Evolutionary conservation across 352 stramenopile genomes (phyloP), one percentile per base, ranked within the genome.

Genomic region (Phytophthora kernoviae): DNA sequence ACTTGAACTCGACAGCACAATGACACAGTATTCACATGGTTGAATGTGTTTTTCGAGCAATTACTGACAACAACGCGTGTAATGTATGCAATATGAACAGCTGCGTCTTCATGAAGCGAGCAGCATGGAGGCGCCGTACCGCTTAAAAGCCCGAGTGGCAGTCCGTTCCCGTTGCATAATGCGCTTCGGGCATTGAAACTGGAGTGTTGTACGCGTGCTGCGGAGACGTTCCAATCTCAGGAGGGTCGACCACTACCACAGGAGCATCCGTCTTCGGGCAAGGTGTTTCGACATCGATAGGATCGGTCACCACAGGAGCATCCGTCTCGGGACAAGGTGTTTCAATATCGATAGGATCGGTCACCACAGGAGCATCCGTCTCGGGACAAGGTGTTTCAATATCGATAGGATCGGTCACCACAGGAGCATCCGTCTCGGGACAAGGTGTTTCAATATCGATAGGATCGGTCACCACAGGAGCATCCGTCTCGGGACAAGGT

Each of bases 121-220:
- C 24, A 30, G 24, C n/a, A n/a, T n/a, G n/a, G n/a, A n/a, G 14
- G 17, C 10, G 24, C 5, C 21, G 41, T 11, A 11, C n/a, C 41
- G 2, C 20, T 20, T 57, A 68, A n/a, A 48, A 54, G 40, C 32
- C 40, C n/a, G 53, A 11, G 2, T 56, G 30, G 41, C 60, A 68
- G 45, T 68, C 60, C 39, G 63, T 36, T 6, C 18, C 32, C 10
- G 57, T 21, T 12, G 24, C 24, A 6, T 55, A 6, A 11, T 22
- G 20, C 14, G 41, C 44, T 6, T 46, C 37, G 26, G 26, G 46
- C 18, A 9, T 26, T 37, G 44, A 20, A 18, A 37, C 33, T 15
- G 59, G 34, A 5, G 22, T 5, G 14, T 6, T 47, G 58, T 59
- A 54, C 2, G 26, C 20, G 4, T 55, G 43, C 30, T 65, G 48